A percentile compares a stretch with the other conserved stretches of the same genome.
Conservation (phyloP, 192 early-diverging fungal species). For the Backusella morwellensis region DNA sequence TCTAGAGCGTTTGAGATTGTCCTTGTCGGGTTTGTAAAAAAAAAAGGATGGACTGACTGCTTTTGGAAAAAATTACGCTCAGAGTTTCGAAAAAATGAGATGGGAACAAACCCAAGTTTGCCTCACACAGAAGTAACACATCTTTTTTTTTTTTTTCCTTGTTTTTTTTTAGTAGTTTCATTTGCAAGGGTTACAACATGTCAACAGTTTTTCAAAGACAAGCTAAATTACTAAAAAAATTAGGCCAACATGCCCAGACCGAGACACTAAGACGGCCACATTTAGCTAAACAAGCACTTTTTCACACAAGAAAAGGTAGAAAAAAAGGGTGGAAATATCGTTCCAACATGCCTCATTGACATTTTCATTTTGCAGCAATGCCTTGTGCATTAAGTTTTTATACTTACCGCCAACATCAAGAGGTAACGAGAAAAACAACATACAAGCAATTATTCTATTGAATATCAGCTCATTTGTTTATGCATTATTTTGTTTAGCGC, state of each 20-base stretch:
- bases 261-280: neutral
- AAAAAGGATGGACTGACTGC: too few species aligned
- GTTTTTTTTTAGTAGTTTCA: neutral
- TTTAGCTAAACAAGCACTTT: neutral
- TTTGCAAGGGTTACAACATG: neutral
- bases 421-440: neutral
- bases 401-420: neutral
- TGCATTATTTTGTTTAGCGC: neutral
- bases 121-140: neutral
- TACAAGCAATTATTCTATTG: neutral
- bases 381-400: neutral
- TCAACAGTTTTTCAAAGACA: neutral
- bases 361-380: neutral
- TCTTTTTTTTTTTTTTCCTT: neutral
- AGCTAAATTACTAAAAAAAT: neutral
- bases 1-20: too few species aligned
- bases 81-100: too few species aligned
- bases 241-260: neutral
- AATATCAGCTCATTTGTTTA: neutral
- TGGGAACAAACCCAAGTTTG: too few species aligned
- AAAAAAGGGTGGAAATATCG: neutral
- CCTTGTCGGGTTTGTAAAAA: too few species aligned
- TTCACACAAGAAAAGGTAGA: neutral
- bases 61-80: too few species aligned
- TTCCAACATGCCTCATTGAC: neutral